Base-by-base conservation (phyloP, 2,329 filamentous ascomycete genomes). In the Colletotrichum agaves region DNA sequence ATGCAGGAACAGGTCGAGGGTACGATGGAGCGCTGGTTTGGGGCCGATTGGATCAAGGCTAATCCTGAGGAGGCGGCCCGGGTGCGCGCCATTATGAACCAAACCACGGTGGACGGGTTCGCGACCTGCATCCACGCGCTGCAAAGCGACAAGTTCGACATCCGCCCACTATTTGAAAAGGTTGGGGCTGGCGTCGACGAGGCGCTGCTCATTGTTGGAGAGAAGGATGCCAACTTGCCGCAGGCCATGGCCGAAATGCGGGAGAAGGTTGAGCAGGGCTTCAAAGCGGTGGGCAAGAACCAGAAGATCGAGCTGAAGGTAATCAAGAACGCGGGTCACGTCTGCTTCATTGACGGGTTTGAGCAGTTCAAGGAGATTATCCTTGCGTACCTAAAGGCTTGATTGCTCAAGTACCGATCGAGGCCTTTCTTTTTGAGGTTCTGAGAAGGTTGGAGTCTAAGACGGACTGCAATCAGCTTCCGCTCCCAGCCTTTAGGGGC, bases 1-100 rank as follows among this genome's bases (percentile, higher is more conserved):
- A 73, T 82, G 67, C 72, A 76, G 13, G 61, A 66, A 2, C 73
- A 75, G 0, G 73, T 79, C 6, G 72, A 77, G 46, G 56, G 66
- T 8, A 81, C 78, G 0, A 69, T 82, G 41, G 77, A 80, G 39
- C 77, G 80, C 11, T 84, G 80, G 81, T 82, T 83, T 57, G 77
- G 78, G 4, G 71, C 74, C 11, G 71, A 70, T 1, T 82, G 80
- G 80, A 69, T 81, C 17, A 69, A 73, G 15, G 70, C 70, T 2
- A 75, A 82, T 65, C 72, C 74, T 0, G 72, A 75, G 0, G 81
- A 83, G 68, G 73, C 78, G 6, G 68, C 70, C 13, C 74, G 80
- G 0, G 74, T 83, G 73, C 74, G 74, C 7, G 55, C 53, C 1
- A 55, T 77, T 44, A 83, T 83, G 81, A 67, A 71, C 3, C 72